Conservation (phyloP, 2,329 filamentous ascomycete genomes). For the Phyllosticta paracitricarpa region DNA sequence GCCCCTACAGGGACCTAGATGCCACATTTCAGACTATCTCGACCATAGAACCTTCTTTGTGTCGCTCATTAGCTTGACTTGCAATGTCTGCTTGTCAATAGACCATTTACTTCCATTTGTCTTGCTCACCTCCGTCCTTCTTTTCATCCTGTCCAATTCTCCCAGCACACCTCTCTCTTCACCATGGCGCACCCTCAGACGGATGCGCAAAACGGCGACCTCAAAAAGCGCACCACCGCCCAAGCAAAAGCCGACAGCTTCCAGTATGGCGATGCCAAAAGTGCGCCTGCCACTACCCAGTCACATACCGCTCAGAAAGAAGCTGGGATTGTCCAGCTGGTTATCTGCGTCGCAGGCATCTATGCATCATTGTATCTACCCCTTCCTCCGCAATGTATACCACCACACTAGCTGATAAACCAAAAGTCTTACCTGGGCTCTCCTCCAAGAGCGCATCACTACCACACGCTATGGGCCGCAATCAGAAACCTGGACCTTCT, state of each 20-base stretch:
- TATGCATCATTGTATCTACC: conserved; percentile 82
- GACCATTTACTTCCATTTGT: neutral
- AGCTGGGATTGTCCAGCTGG: conserved; percentile 60
- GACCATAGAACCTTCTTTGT: neutral
- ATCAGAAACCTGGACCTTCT: conserved; percentile 73
- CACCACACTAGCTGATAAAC: neutral
- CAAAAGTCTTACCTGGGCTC: conserved; percentile 75
- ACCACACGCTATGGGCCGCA: conserved; percentile 71
- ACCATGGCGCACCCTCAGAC: conserved; percentile 14
- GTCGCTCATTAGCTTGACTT: neutral
- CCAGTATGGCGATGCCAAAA: conserved; percentile 19
- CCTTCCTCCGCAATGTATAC: neutral
- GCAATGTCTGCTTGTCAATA: neutral
- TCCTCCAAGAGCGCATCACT: conserved; percentile 94
- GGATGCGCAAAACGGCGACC: conserved; percentile 22
- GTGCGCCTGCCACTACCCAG: conserved; percentile 18
- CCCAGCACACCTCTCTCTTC: neutral
- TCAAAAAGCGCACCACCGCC: conserved; percentile 15
- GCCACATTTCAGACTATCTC: neutral
- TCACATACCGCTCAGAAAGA: conserved; percentile 23
- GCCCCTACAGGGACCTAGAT: neutral
- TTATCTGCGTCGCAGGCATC: conserved; percentile 86
- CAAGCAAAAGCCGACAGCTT: conserved; percentile 18
- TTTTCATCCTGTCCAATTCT: neutral
- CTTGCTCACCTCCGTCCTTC: neutral